Evolutionary conservation across 495 filamentous ascomycete species (phyloP).

Genomic region (Daldinia vernicosa): DNA sequence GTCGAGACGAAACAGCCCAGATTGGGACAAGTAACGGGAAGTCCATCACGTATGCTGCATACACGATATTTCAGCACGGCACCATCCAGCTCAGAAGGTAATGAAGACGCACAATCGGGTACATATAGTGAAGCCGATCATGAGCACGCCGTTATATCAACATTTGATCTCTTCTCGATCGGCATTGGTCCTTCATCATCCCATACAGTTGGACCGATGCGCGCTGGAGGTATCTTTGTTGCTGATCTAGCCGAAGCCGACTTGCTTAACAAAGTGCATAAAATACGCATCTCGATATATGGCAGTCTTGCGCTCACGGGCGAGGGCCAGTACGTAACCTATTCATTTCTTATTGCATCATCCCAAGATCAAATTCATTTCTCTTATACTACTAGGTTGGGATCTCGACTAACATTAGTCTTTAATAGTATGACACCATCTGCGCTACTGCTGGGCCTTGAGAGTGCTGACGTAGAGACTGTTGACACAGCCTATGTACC

Average conservation of each 20-base stretch:
- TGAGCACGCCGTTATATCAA: conserved; percentile 52
- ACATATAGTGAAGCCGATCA: conserved; percentile 51
- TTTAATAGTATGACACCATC: conserved; percentile 47
- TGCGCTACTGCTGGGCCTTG: conserved; percentile 48
- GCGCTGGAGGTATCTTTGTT: conserved; percentile 50
- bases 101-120: conserved; percentile 35
- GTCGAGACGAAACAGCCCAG: not conserved
- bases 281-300: conserved; percentile 49
- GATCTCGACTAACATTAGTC: conserved; percentile 5
- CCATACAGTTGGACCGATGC: conserved; percentile 51
- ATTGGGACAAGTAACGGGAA: conserved; percentile 4
- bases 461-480: conserved; percentile 47
- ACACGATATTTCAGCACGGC: conserved; percentile 30
- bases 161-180: conserved; percentile 51
- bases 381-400: not conserved
- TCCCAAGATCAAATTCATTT: not conserved
- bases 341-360: not conserved
- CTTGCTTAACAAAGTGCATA: conserved; percentile 46
- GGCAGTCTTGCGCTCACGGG: conserved; percentile 51
- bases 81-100: conserved; percentile 10
- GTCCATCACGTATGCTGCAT: conserved; percentile 5
- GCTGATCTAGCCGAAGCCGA: conserved; percentile 46
- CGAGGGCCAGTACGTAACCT: conserved; percentile 46
- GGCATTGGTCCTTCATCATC: conserved; percentile 51
- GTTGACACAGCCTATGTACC: conserved; percentile 51